Base-by-base conservation (phyloP, 768 basidiomycete species). In the Chalciporus piperatus region DNA sequence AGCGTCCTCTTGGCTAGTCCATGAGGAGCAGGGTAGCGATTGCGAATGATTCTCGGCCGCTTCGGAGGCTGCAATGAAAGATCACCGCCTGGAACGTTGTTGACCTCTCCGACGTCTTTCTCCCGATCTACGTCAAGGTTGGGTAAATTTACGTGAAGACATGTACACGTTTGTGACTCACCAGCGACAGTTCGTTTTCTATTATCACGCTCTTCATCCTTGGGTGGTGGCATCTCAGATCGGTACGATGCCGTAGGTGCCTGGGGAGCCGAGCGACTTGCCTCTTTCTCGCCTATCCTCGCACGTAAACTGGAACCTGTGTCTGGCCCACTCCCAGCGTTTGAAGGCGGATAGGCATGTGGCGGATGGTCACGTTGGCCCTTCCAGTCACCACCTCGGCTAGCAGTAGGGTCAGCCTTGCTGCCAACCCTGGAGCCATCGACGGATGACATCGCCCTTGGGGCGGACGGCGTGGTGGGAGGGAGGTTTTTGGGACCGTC, bases 171-270 rank as follows among this genome's bases (percentile, higher is more conserved):
- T 16, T 16, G 37, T 27, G n/a, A 59, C 80, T 57, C 70, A 88
- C 89, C 89, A 64, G 85, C 80, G 30, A 75, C 68, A 20, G 83
- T 80, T 49, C 89, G 79, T 70, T 92, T 92, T 62, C 86, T 74
- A 38, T 70, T 72, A 54, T 87, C 85, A 43, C 82, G 79, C 25
- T 86, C 85, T 16, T 89, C 85, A 10, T 87, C 84, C 55, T 76
- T 76, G 49, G 72, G 63, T 40, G 69, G 64, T 39, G 69, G 66
- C 43, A 64, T 43, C 32, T 81, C 81, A 19, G 59, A 63, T 45
- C 79, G 77, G 54, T 78, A 78, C n/a, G 75, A 62, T 38, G 65
- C 67, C 17, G 69, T 62, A 37, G 74, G 71, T 49, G 69, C 71
- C 51, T 75, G 74, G n/a, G 75, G 70, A 50, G 64, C 62, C 47